Evolutionary conservation across 352 stramenopile species (phyloP), one percentile per base, ranked within the genome.

Genomic region (Plasmopara halstedii): DNA sequence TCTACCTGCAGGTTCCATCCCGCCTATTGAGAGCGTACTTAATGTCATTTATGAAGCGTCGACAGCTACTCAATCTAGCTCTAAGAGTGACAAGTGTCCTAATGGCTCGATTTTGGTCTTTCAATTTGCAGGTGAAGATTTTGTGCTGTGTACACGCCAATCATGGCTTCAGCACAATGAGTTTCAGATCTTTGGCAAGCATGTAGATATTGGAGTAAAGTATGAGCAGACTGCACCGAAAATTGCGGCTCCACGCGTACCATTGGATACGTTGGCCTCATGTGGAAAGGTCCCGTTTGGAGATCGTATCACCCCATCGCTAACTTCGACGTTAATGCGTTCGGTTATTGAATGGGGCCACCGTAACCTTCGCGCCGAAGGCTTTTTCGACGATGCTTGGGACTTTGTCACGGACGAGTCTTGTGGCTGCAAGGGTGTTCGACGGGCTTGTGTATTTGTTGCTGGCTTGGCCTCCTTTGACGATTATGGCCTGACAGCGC

Each of bases 391-490:
- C 13, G 42, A 39, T n/a, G 41, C 19, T 14, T 67, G 48, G 53
- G 42, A 67, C 17, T 39, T 63, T 19, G 41, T 67, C 13, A 59
- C 45, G 10, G 61, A 67, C 29, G 43, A 67, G 9, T 42, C 38
- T 14, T 85, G 70, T 34, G 32, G 47, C 6, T 85, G 73, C 58
- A 69, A 68, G 40, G 54, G 61, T 8, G 53, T 35, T 21, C 25
- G 48, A 10, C 61, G 68, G 6, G 38, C 64, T 9, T 88, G 75
- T 29, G 41, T 88, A 17, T 84, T 88, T 41, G 50, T 88, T 46
- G 63, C 74, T 15, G 75, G 72, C 8, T 38, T 83, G 14, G 75
- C 57, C 22, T 53, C 58, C 23, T 55, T 58, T 11, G 40, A 50
- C 1, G 63, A 79, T 6, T 25, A 48, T 15, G 67, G 58, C 2